These are phyloP conservation scores for Leucoagaricus sp. DNA, from an alignment of 1,284 basidiomycete genomes.

Conservation along the genomic window DNA sequence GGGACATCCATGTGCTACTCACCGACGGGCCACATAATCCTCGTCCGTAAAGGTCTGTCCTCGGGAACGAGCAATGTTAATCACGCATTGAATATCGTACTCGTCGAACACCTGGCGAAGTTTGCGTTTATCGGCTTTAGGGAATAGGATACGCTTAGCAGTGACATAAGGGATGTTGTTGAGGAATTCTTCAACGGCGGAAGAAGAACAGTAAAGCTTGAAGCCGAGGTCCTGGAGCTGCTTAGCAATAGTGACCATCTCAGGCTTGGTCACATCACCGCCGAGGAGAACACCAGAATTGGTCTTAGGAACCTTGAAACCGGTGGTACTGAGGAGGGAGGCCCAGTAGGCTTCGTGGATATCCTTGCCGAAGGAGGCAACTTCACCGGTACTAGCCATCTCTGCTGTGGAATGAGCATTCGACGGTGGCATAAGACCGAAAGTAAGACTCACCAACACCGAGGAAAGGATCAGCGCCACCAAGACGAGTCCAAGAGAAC, in stretches of 20 bases:
- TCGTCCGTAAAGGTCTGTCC: slow-evolving; percentile 85
- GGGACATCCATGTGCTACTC: slow-evolving; percentile 25
- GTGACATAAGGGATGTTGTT: slow-evolving; percentile 80
- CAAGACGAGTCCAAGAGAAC: slow-evolving; percentile 97
- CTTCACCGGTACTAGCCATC: slow-evolving; percentile 99
- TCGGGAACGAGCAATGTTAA: slow-evolving; percentile 89
- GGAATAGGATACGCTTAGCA: slow-evolving; percentile 94
- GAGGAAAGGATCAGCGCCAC: slow-evolving; percentile 95
- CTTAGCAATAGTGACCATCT: slow-evolving; percentile 82
- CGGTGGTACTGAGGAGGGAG: slow-evolving; percentile 84
- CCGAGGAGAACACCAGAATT: slow-evolving; percentile 87
- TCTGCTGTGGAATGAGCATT: slow-evolving; percentile 46
- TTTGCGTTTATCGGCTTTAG: slow-evolving; percentile 95
- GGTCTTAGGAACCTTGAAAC: slow-evolving; percentile 86
- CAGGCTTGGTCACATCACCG: slow-evolving; percentile 81
- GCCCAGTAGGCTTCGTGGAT: slow-evolving; percentile 98
- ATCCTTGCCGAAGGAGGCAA: slow-evolving; percentile 95
- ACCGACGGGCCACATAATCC: slow-evolving; percentile 94
- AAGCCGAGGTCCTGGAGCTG: slow-evolving; percentile 81
- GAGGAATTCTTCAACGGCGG: slow-evolving; percentile 80
- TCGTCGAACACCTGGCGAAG: slow-evolving; percentile 92
- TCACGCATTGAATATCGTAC: slow-evolving; percentile 93
- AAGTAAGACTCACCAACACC: slow-evolving; percentile 76
- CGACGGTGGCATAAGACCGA: slow-evolving; percentile 8
- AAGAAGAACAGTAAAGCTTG: slow-evolving; percentile 89